Conservation (phyloP, 148 eudicot species). For the Rhododendron williamsianum region DNA sequence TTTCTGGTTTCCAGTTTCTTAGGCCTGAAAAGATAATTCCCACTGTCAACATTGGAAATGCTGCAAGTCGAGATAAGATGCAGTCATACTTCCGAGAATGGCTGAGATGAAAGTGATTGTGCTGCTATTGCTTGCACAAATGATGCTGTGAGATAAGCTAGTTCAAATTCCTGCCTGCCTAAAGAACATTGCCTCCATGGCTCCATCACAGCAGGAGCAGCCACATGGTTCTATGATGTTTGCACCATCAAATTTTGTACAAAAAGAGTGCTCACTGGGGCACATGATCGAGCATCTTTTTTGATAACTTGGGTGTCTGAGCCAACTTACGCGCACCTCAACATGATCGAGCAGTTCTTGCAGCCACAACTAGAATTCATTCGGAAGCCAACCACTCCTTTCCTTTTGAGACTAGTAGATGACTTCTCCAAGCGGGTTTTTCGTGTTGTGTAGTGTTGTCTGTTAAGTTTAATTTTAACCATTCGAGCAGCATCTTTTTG, state of each 20-base stretch:
- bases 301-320: neutral
- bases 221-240: neutral
- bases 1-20: constrained; percentile 37
- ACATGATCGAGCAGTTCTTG: neutral
- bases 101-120: constrained; percentile 18
- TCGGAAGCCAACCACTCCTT: neutral
- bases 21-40: constrained; percentile 60
- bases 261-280: neutral
- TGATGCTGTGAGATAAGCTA: neutral
- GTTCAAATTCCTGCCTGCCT: neutral
- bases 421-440: neutral
- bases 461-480: neutral
- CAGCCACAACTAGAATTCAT: neutral
- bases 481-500: neutral
- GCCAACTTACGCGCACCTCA: neutral
- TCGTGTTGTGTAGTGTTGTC: neutral
- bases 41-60: constrained; percentile 58
- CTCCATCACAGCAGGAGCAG: neutral
- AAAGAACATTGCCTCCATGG: neutral
- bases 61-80: constrained; percentile 54
- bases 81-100: constrained; percentile 51
- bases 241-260: neutral
- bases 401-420: neutral
- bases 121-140: neutral
- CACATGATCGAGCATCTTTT: neutral